Percentiles rank a stretch among this genome's conserved stretches.
Conservation (phyloP, 345 rosid species). For the Bruguiera sexangula region DNA sequence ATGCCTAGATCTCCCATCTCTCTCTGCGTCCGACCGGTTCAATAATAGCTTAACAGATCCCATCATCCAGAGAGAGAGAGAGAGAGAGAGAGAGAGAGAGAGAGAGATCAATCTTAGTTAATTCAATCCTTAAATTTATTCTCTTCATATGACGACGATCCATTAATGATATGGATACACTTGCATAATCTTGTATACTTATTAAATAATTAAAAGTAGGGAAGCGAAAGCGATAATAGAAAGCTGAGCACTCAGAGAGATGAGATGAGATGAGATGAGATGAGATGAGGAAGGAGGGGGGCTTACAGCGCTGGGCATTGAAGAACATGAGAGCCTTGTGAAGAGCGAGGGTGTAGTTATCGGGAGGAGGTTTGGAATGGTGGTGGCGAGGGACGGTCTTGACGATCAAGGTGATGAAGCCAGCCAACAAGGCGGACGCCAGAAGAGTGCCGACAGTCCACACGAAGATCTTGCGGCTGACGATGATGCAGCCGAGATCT, state of each 20-base stretch:
- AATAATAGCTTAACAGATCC: too few species aligned
- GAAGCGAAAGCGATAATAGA: background rate
- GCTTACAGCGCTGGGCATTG: slow-evolving; percentile 86
- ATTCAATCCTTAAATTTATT: too few species aligned
- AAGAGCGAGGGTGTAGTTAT: slow-evolving; percentile 87
- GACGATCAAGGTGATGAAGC: slow-evolving; percentile 72
- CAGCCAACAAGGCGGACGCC: slow-evolving; percentile 55
- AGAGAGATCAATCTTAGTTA: too few species aligned
- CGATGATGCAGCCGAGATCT: slow-evolving; percentile 92
- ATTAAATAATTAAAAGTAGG: background rate
- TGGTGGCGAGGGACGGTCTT: slow-evolving; percentile 82
- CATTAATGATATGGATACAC: too few species aligned
- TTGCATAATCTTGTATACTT: too few species aligned
- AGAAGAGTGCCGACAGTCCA: slow-evolving; percentile 82
- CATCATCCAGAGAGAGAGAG: too few species aligned
- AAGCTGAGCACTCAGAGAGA: background rate
- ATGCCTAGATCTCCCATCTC: too few species aligned
- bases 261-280: background rate
- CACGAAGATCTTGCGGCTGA: slow-evolving; percentile 89
- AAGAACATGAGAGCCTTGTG: slow-evolving; percentile 97
- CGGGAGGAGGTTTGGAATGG: slow-evolving; percentile 50
- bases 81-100: too few species aligned
- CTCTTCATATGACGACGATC: too few species aligned
- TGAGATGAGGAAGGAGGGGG: background rate
- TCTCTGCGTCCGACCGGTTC: too few species aligned